These are phyloP conservation scores for Aspergillus nidulans DNA, from an alignment of 495 filamentous ascomycete genomes.

Conservation along the genomic window DNA sequence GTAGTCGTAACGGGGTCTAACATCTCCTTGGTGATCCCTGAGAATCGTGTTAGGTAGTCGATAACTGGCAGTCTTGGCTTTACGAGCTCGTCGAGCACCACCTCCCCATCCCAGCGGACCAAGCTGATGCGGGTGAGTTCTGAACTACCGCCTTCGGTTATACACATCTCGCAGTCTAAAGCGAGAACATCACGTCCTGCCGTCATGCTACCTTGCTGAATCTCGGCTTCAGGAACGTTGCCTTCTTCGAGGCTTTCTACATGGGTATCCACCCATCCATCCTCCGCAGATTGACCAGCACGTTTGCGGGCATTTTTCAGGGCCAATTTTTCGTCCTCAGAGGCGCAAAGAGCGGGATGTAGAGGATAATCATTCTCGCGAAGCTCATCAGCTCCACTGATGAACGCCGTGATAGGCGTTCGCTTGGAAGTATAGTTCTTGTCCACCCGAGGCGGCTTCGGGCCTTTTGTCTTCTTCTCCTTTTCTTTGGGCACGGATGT, in stretches of 20 bases:
- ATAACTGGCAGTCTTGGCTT: slow-evolving; percentile 80
- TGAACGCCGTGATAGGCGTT: slow-evolving; percentile 71
- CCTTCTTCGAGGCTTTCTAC: slow-evolving; percentile 65
- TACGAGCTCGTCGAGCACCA: slow-evolving; percentile 83
- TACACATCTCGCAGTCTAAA: slow-evolving; percentile 96
- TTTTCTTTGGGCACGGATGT: slow-evolving; percentile 60
- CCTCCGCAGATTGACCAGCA: slow-evolving; percentile 40
- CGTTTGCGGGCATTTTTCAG: slow-evolving; percentile 44
- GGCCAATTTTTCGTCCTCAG: slow-evolving; percentile 35
- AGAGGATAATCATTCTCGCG: slow-evolving; percentile 73
- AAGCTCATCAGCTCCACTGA: slow-evolving; percentile 68
- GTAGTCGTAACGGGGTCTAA: slow-evolving; percentile 78
- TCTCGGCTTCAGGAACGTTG: slow-evolving; percentile 59
- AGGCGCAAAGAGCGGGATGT: slow-evolving; percentile 64
- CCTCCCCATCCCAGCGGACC: slow-evolving; percentile 76
- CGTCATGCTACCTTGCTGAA: slow-evolving; percentile 76
- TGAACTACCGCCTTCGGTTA: slow-evolving; percentile 66
- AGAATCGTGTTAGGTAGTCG: slow-evolving; percentile 84
- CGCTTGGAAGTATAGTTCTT: slow-evolving; percentile 61
- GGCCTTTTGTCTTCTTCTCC: slow-evolving; percentile 53
- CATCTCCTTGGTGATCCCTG: slow-evolving; percentile 83
- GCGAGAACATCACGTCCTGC: slow-evolving; percentile 76
- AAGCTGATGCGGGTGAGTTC: slow-evolving; percentile 87
- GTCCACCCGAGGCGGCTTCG: slow-evolving; percentile 52
- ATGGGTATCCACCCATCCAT: slow-evolving; percentile 80